These are phyloP conservation scores for Alternaria dauci DNA, from an alignment of 2,329 filamentous ascomycete species.

Conservation along the genomic window DNA sequence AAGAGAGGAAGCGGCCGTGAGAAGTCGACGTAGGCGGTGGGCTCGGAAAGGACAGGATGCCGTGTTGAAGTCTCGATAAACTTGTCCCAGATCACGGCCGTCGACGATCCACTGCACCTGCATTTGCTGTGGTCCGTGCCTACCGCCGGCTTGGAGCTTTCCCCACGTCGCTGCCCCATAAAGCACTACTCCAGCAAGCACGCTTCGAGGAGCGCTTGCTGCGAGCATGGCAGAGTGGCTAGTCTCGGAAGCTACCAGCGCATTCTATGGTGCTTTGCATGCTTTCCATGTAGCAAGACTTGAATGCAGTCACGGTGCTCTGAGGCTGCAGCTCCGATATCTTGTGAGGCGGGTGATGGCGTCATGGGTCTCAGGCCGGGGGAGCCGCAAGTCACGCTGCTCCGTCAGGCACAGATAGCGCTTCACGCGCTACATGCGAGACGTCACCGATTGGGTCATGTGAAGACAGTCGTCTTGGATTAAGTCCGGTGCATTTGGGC, in stretches of 20 bases:
- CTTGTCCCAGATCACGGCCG: constrained; percentile 17
- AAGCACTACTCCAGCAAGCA: constrained; percentile 4
- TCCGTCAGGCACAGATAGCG: constrained; percentile 26
- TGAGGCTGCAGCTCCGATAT: neutral
- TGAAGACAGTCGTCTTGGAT: constrained; percentile 11
- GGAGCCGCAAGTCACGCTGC: constrained; percentile 46
- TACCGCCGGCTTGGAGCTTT: constrained; percentile 19
- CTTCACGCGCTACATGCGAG: constrained; percentile 19
- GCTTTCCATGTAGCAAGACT: neutral
- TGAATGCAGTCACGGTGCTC: constrained; percentile 1
- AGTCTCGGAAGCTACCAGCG: neutral
- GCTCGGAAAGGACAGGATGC: neutral
- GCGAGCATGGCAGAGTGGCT: neutral
- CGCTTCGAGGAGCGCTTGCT: neutral
- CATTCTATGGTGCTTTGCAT: neutral
- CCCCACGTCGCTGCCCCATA: constrained; percentile 19
- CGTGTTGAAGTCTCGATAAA: constrained; percentile 18
- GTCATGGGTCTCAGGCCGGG: constrained; percentile 43
- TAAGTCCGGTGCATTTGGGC: constrained; percentile 29
- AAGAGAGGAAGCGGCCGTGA: too few relatives aligned
- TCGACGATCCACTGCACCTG: constrained; percentile 26
- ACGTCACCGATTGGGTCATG: constrained; percentile 7
- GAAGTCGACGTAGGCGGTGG: neutral
- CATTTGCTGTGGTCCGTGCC: constrained; percentile 29
- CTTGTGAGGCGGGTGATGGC: constrained; percentile 38